Percentiles rank a stretch among this genome's conserved stretches.
Conservation (phyloP, 208 protist species). For the Leishmania major region DNA sequence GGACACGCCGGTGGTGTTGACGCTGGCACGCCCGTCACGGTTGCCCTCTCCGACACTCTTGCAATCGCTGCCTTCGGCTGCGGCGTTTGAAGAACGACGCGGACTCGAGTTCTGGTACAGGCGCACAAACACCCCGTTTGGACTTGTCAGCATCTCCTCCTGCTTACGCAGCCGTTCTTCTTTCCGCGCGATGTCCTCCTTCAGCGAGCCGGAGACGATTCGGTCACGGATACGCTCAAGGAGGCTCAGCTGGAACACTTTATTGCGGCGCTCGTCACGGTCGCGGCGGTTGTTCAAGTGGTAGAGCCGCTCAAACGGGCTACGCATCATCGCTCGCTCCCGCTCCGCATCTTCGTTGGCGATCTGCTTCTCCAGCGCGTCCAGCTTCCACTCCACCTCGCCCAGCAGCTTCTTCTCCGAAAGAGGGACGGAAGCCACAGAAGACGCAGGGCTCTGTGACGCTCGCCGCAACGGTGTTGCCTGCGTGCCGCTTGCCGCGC, state of each 20-base stretch:
- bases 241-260: constrained; percentile 49
- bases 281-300: constrained; percentile 85
- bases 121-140: constrained; percentile 61
- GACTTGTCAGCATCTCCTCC: constrained; percentile 38
- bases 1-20: constrained; percentile 13
- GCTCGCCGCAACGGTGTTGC: background rate
- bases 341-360: constrained; percentile 29
- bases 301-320: constrained; percentile 76
- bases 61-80: background rate
- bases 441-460: constrained; percentile 5
- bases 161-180: constrained; percentile 42
- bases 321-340: constrained; percentile 49
- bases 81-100: background rate
- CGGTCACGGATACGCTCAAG: constrained; percentile 56
- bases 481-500: background rate
- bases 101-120: constrained; percentile 47
- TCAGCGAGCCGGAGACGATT: constrained; percentile 51
- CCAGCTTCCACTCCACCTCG: constrained; percentile 52
- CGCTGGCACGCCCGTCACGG: background rate
- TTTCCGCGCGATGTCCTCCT: constrained; percentile 38
- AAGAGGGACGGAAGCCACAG: constrained; percentile 2
- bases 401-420: constrained; percentile 45
- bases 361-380: constrained; percentile 43
- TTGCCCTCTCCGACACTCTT: constrained; percentile 7
- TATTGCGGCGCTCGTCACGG: constrained; percentile 58